Conservation (phyloP, 2,329 filamentous ascomycete species). For the Colletotrichum costaricense region DNA sequence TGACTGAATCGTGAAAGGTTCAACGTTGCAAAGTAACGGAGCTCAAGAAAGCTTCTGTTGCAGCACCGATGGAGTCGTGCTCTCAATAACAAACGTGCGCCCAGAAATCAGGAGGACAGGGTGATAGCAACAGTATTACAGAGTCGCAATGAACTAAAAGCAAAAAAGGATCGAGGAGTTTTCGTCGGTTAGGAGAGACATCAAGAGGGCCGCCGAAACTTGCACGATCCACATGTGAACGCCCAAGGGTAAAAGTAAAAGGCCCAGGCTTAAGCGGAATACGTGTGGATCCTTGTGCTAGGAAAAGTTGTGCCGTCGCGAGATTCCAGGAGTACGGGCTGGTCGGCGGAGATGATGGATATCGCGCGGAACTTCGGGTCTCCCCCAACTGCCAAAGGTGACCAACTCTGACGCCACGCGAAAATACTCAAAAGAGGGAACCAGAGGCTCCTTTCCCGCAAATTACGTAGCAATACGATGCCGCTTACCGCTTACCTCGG, state of each 20-base stretch:
- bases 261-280: conserved; percentile 8
- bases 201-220: not conserved
- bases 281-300: not conserved
- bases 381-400: not conserved
- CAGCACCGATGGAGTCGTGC: not conserved
- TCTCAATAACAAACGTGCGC: not conserved
- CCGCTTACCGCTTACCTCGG: not conserved
- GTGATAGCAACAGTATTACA: not conserved
- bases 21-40: not conserved
- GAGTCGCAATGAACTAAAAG: not conserved
- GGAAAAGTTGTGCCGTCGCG: conserved; percentile 10
- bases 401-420: not conserved
- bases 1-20: conserved; percentile 17
- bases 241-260: not conserved
- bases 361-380: not conserved
- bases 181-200: not conserved
- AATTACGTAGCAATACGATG: not conserved
- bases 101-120: not conserved
- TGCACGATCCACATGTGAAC: not conserved
- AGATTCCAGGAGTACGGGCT: conserved; percentile 26
- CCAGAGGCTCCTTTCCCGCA: conserved; percentile 1
- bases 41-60: not conserved
- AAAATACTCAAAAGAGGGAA: not conserved
- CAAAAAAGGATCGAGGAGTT: not conserved
- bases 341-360: conserved; percentile 14